Evolutionary conservation across 2,329 filamentous ascomycete genomes (phyloP), one percentile per base, ranked within the genome.

Genomic region (Pseudocercospora fuligena): DNA sequence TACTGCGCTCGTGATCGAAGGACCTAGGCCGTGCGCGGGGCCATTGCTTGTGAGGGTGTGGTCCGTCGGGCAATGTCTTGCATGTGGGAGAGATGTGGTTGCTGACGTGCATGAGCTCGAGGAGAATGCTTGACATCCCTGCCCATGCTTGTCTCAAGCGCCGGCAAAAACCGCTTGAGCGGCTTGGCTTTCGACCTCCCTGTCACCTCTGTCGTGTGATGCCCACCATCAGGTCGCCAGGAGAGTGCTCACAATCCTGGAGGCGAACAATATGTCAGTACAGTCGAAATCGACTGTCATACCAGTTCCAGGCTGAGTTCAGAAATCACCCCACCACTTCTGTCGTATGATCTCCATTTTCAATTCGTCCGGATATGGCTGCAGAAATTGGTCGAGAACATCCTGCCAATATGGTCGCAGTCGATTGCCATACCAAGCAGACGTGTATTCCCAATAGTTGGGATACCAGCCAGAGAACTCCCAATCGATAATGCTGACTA

Each of bases 401-500:
- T 25, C 14, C 47, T 51, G 47, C 47, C 47, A 51, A 14, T 23
- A 51, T 51, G 47, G 19, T 12, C 19, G 19, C 19, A 51, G 25
- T 23, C 36, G 21, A 46, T 81, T 83, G n/a, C 80, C 80, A 73
- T 82, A 76, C 65, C 73, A 76, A 2, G 78, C 77, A 12, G 73
- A 75, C 11, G 79, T 80, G 63, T 79, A 80, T 66, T 82, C 80
- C 80, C 80, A 83, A 70, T 82, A 84, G n/a, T 76, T 73, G 1
- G 81, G 82, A 68, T 81, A 83, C 81, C 80, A 84, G 1, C 82
- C 81, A 36, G 79, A 74, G 43, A 78, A 75, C 69, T 84, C 82
- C 82, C 81, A 85, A 66, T 78, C 80, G 58, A 80, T 69, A 66
- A 86, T 82, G 8, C 81, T 82, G 40, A 80, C 77, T 31, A 87